These are phyloP conservation scores for Hypoxylon sp. DNA, from an alignment of 2,329 filamentous ascomycete species.

Conservation along the genomic window DNA sequence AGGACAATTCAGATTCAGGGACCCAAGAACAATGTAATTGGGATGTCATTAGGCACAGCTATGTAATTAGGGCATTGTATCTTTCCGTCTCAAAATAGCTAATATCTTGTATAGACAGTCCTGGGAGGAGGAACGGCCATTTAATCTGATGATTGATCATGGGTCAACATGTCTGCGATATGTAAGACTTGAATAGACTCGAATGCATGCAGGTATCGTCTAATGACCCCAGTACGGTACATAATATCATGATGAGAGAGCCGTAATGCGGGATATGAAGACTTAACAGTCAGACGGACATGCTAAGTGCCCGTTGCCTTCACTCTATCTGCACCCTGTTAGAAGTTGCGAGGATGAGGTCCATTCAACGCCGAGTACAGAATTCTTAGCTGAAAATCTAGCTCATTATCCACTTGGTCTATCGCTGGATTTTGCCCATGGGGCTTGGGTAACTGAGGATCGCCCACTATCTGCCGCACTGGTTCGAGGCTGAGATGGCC, in stretches of 20 bases:
- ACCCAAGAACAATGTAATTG: not conserved
- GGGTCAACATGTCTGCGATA: not conserved
- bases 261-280: not conserved
- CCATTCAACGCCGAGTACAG: not conserved
- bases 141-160: not conserved
- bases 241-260: not conserved
- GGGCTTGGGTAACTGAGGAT: constrained; percentile 44
- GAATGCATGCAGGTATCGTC: not conserved
- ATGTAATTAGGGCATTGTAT: not conserved
- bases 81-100: not conserved
- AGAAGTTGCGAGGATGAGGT: not conserved
- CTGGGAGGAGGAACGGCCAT: too few species aligned
- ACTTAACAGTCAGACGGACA: not conserved
- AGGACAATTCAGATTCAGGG: not conserved
- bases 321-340: not conserved
- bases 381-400: not conserved
- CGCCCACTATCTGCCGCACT: constrained; percentile 34
- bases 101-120: not conserved
- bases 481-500: constrained; percentile 43
- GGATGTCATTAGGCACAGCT: not conserved
- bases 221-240: not conserved
- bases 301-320: not conserved
- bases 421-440: constrained; percentile 52
- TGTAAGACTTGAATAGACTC: not conserved
- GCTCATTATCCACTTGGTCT: constrained; percentile 48